Conservation (phyloP, 1,139 yeast species). For the Suhomyces atakaporum region DNA sequence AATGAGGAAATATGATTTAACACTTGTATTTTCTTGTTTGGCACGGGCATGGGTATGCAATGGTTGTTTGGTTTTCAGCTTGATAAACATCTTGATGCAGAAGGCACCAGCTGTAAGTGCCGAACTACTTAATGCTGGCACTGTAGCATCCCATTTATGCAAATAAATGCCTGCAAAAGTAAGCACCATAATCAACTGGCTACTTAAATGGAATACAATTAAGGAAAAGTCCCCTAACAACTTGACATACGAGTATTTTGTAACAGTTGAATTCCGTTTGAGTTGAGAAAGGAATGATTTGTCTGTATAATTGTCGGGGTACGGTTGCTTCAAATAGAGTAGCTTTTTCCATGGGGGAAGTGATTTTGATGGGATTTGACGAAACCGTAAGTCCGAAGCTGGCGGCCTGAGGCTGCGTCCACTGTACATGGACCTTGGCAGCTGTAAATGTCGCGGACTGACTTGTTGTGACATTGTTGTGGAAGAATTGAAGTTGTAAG, state of each 20-base stretch:
- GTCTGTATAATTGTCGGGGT: slow-evolving; percentile 91
- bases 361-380: background rate
- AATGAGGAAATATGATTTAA: slow-evolving; percentile 68
- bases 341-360: slow-evolving; percentile 70
- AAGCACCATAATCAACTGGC: slow-evolving; percentile 58
- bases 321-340: slow-evolving; percentile 84
- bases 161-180: slow-evolving; percentile 62
- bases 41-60: slow-evolving; percentile 11
- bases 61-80: slow-evolving; percentile 18
- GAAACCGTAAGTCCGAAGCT: background rate
- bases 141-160: slow-evolving; percentile 45
- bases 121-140: slow-evolving; percentile 34
- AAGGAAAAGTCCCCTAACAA: slow-evolving; percentile 69
- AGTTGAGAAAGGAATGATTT: slow-evolving; percentile 74
- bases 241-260: slow-evolving; percentile 62
- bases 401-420: background rate
- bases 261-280: slow-evolving; percentile 74
- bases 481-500: background rate
- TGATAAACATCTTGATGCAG: slow-evolving; percentile 10
- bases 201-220: slow-evolving; percentile 65
- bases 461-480: background rate
- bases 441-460: background rate
- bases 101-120: slow-evolving; percentile 31
- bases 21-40: slow-evolving; percentile 21
- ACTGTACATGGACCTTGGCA: background rate